Evolutionary conservation across 2,329 filamentous ascomycete species (phyloP), one percentile per base, ranked within the genome.

Genomic region (Trichoderma sp.): DNA sequence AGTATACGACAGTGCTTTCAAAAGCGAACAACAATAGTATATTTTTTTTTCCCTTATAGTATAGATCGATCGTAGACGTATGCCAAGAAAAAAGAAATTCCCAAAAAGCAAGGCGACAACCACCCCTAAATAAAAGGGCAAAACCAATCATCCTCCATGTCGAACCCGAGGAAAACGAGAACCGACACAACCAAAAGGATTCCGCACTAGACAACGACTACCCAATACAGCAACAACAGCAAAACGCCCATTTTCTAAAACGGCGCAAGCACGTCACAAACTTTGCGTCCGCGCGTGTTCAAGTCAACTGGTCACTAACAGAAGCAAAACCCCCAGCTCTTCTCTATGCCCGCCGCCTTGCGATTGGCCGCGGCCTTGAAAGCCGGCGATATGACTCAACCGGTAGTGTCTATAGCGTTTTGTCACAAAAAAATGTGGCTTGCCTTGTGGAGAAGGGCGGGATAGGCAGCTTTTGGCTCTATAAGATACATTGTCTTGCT

Each of bases 251-350:
- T 19, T 19, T 19, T 7, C 37, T 3, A 40, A 40, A 40, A 13
- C 33, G 37, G 37, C 37, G 29, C 56, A 56, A 64, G 61, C 61
- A 43, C 49, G 49, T 43, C 35, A 37, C 49, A 64, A 64, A 64
- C 61, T 64, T 56, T 64, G 13, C 21, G 19, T 43, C 61, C 61
- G 61, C 61, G 61, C 61, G 33, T 49, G 47, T 55, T 21, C 27
- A 56, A 33, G 47, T 27, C 43, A 53, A 11, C 24, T 13, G 19
- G 10, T 52, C n/a, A 27, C 6, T 14, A 16, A n/a, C n/a, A 33
- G 33, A 33, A 33, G 33, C 7, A 47, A 21, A 49, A 64, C 37
- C 35, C 37, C 35, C 31, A 33, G 33, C 49, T 29, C n/a, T n/a
- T n/a, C n/a, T n/a, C 37, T 24, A 8, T 4, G 31, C 16, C 47